These are phyloP conservation scores for Wickerhamiella brachini DNA, from an alignment of 805 yeast genomes.

Conservation along the genomic window DNA sequence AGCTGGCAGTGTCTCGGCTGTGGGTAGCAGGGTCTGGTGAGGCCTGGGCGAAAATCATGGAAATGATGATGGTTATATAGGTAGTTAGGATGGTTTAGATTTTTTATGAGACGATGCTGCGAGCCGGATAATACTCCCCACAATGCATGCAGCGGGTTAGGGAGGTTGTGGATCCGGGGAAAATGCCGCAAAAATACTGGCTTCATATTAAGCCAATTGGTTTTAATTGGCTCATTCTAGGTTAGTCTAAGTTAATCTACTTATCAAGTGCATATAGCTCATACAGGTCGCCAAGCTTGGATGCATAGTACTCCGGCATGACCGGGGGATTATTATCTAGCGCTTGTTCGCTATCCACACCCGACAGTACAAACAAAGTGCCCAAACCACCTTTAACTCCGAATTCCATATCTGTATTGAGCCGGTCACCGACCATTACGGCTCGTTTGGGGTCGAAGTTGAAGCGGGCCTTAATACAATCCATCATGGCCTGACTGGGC, in stretches of 20 bases:
- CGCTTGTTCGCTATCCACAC: conserved; percentile 67
- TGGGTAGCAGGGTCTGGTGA: neutral
- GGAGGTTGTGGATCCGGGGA: neutral
- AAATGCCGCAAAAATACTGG: neutral
- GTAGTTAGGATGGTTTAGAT: neutral
- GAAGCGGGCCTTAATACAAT: conserved; percentile 60
- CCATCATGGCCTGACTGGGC: conserved; percentile 82
- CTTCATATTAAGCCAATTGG: too few relatives aligned
- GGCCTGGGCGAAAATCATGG: neutral
- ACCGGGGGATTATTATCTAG: conserved; percentile 31
- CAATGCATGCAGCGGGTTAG: neutral
- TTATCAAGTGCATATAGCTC: conserved; percentile 27
- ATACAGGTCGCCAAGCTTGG: conserved; percentile 62
- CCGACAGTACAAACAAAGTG: conserved; percentile 78
- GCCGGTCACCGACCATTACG: conserved; percentile 89
- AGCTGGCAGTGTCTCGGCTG: neutral
- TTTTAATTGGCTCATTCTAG: neutral
- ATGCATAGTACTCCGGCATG: conserved; percentile 56
- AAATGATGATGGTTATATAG: neutral
- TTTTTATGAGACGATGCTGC: neutral
- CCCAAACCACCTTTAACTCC: conserved; percentile 80
- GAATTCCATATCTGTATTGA: conserved; percentile 89
- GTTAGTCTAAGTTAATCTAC: neutral
- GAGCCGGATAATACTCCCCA: neutral
- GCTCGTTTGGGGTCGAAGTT: conserved; percentile 41